phyloP scores from a whole-genome alignment of 371 early-diverging fungal genomes.

The Mortierella sp. region DNA sequence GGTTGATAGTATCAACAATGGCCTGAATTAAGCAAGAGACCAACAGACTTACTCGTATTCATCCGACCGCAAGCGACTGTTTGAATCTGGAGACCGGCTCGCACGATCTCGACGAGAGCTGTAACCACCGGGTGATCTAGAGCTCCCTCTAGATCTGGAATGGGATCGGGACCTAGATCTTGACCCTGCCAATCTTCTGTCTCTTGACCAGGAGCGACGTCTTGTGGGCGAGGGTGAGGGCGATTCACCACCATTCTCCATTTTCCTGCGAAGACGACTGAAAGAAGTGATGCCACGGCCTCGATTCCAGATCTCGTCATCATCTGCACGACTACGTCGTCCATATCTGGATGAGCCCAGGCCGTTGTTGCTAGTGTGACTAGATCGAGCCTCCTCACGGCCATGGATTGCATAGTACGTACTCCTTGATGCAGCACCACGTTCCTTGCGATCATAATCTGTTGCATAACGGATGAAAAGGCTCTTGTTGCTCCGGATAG shows the following conservation, averaged over 20 bases:
- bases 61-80: conserved; percentile 20
- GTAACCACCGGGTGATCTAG: conserved; percentile 20
- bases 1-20: no score
- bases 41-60: conserved; percentile 37
- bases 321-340: conserved; percentile 48
- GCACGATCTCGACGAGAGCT: conserved; percentile 22
- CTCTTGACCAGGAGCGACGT: conserved; percentile 46
- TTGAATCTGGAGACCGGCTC: conserved; percentile 39
- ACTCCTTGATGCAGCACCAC: conserved; percentile 64
- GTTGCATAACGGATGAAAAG: conserved; percentile 62
- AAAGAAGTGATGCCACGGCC: conserved; percentile 41
- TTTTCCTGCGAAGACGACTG: conserved; percentile 37
- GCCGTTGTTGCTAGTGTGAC: neutral
- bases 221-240: conserved; percentile 37
- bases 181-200: conserved; percentile 31
- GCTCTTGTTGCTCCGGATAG: conserved; percentile 24
- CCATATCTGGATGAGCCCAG: conserved; percentile 35
- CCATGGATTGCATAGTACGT: conserved; percentile 68
- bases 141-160: conserved; percentile 17
- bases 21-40: neutral
- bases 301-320: conserved; percentile 47
- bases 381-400: conserved; percentile 27
- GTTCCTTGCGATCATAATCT: conserved; percentile 63
- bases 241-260: conserved; percentile 29
- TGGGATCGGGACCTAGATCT: conserved; percentile 32